These are phyloP conservation scores for Acanthamoeba lenticulata DNA, from an alignment of 208 protist species.

Conservation along the genomic window DNA sequence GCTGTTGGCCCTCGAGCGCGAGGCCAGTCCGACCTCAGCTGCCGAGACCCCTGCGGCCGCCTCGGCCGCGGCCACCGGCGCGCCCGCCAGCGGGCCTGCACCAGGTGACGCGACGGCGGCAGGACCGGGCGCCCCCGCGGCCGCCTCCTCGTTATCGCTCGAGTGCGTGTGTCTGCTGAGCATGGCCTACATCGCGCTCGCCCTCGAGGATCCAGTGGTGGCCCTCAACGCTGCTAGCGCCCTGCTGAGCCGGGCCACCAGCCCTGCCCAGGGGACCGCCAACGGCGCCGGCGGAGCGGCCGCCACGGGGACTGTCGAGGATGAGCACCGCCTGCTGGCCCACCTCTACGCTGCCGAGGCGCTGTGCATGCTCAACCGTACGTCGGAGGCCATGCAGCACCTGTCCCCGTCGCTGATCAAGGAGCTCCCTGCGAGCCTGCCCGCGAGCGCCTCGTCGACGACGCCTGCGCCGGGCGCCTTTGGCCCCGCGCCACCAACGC, in stretches of 20 bases:
- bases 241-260: no score
- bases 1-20: not conserved
- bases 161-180: not conserved
- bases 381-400: conserved; percentile 9
- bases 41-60: not conserved
- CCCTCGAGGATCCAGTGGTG: not conserved
- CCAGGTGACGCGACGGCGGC: not conserved
- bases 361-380: conserved; percentile 50
- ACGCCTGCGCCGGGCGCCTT: not conserved
- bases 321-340: not conserved
- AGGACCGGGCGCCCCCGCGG: not conserved
- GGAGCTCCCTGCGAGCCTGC: no score
- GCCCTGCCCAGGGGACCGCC: not conserved
- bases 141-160: not conserved
- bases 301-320: not conserved
- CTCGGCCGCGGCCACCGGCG: no score
- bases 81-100: not conserved
- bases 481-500: not conserved
- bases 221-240: not conserved
- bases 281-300: not conserved
- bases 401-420: not conserved
- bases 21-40: not conserved
- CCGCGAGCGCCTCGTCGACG: not conserved
- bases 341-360: conserved; percentile 60
- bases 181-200: not conserved